Percentiles rank a stretch among this genome's conserved stretches.
phyloP scores from a whole-genome alignment of 148 eudicot species.

The Rhododendron ferrugineum region DNA sequence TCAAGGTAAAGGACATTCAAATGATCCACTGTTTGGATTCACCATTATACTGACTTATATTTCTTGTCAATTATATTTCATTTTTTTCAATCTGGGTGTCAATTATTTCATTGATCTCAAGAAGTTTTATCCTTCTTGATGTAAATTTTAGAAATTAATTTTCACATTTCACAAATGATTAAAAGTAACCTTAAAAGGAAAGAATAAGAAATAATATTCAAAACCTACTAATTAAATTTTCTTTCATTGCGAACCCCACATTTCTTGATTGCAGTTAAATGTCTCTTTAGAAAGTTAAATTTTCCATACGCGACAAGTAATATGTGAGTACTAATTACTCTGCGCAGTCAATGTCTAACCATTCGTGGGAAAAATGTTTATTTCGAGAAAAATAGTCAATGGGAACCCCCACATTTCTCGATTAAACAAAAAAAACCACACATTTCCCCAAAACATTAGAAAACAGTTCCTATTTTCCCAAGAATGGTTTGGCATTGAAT shows the following conservation, averaged over 20 bases:
- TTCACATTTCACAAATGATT: not conserved
- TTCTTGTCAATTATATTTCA: no score
- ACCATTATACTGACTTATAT: not conserved
- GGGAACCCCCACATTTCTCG: not conserved
- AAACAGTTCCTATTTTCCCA: not conserved
- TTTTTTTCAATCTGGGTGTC: no score
- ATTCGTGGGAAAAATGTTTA: not conserved
- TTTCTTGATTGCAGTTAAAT: not conserved
- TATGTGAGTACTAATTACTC: not conserved
- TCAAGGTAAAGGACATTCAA: not conserved
- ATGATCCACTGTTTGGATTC: not conserved
- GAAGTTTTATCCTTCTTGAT: not conserved
- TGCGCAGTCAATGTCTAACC: not conserved
- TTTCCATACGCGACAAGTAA: not conserved
- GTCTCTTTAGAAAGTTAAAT: not conserved
- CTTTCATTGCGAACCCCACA: not conserved
- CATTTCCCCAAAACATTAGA: not conserved
- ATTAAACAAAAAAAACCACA: not conserved
- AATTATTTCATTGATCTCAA: not conserved
- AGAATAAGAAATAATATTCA: not conserved
- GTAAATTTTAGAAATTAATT: not conserved
- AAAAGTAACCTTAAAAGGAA: not conserved
- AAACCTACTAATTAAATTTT: no score
- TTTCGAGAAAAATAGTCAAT: not conserved
- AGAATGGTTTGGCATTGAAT: not conserved